A percentile compares a stretch with the other conserved stretches of the same genome.
phyloP scores from a whole-genome alignment of 2,329 filamentous ascomycete genomes.

The Fusarium papillatum region DNA sequence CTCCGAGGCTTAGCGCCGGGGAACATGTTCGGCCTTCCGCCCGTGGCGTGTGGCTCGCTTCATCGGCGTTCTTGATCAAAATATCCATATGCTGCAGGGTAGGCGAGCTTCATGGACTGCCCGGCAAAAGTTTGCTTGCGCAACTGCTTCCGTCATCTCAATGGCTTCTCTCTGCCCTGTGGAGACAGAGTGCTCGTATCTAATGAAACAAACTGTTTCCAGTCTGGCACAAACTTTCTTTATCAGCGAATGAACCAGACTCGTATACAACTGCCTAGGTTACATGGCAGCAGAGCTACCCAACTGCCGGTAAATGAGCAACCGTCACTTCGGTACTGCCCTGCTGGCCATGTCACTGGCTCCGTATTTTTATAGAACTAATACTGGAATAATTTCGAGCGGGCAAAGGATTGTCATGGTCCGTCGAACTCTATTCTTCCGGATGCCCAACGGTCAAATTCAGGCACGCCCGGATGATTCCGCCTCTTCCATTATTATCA shows the following conservation, averaged over 20 bases:
- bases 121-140: not conserved
- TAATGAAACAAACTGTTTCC: not conserved
- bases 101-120: not conserved
- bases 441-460: not conserved
- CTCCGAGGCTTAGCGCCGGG: slow-evolving; percentile 34
- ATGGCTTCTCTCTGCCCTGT: not conserved
- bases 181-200: not conserved
- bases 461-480: slow-evolving; percentile 5
- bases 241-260: not conserved
- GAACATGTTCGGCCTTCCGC: slow-evolving; percentile 32
- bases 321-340: slow-evolving; percentile 13
- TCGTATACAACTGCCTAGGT: slow-evolving; percentile 19
- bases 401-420: not conserved
- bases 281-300: slow-evolving; percentile 38
- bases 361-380: not conserved
- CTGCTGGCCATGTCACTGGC: not conserved
- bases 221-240: not conserved
- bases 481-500: not conserved
- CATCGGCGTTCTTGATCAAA: not conserved
- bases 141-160: slow-evolving; percentile 3
- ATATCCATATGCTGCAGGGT: slow-evolving; percentile 15
- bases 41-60: slow-evolving; percentile 13
- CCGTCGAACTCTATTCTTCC: not conserved
- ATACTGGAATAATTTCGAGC: not conserved
- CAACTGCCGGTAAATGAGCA: slow-evolving; percentile 39